Evolutionary conservation across 2,329 filamentous ascomycete genomes (phyloP), one percentile per base, ranked within the genome.

Genomic region (Gyromitra esculenta): DNA sequence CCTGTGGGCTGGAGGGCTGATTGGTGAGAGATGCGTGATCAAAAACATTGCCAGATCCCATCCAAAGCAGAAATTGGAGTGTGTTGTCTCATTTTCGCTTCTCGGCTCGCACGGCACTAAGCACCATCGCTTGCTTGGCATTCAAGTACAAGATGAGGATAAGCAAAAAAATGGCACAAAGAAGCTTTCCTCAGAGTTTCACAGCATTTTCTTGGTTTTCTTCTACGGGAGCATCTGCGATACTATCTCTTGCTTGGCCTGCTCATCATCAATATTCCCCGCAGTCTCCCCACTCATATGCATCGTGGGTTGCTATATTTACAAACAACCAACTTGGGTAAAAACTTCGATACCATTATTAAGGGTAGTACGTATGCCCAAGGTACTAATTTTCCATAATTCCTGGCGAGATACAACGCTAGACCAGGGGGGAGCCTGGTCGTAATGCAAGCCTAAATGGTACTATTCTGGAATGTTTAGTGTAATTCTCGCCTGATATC

Each of bases 101-200:
- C 15, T n/a, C 57, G 57, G 57, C 15, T 60, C 57, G 6, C n/a
- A 43, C 57, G 57, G 57, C 57, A 60, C 8, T 35, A 4, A 21
- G 31, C 9, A 52, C n/a, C 21, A 21, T 37, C 54, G 21, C 41
- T 60, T 39, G 35, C 35, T 60, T 43, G 37, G 57, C 15, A 21
- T 8, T 41, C 57, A 9, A 39, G 5, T 18, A 60, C 31, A 11
- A 39, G 13, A n/a, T 7, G 43, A 4, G 25, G 43, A 45, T 11
- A 45, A 45, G 43, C 18, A 56, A 31, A 18, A 39, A 60, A 41
- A 59, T 39, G 50, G 18, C 18, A 60, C 57, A 43, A 60, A 43
- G 57, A 60, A 60, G 37, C 57, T 60, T 60, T 60, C 41, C 18
- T 41, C 56, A 59, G 52, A 56, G 52, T 56, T 56, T 35, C 25